A percentile compares a stretch with the other conserved stretches of the same genome.
phyloP scores from a whole-genome alignment of 345 rosid species.

The Gossypium raimondii region DNA sequence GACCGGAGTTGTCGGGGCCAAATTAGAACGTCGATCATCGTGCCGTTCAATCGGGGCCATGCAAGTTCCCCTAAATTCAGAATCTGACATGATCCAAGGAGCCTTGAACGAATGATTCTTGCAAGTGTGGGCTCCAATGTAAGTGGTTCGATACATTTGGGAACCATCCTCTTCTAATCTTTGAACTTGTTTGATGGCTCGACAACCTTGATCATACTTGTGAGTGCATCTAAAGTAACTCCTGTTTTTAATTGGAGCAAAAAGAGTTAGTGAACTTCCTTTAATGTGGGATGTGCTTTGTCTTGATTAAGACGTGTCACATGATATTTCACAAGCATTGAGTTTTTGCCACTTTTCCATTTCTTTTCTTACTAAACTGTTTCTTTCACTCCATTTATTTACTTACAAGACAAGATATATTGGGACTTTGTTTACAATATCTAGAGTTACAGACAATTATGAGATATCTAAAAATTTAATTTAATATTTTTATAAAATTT shows the following conservation, averaged over 20 bases:
- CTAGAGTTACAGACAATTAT: neutral
- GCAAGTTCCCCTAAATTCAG: slow-evolving; percentile 8
- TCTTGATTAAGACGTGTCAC: neutral
- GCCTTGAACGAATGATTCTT: slow-evolving; percentile 10
- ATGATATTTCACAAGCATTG: neutral
- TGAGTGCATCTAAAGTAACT: slow-evolving; percentile 81
- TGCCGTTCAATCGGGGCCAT: neutral
- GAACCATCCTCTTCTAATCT: slow-evolving; percentile 45
- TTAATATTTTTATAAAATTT: no score
- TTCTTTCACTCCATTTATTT: neutral
- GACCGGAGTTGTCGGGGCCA: neutral
- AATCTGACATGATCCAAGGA: slow-evolving; percentile 16
- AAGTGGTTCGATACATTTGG: slow-evolving; percentile 40
- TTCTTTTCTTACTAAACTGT: neutral
- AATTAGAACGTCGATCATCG: neutral
- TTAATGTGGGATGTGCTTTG: neutral
- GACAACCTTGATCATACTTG: slow-evolving; percentile 65
- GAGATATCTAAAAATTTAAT: no score
- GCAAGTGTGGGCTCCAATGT: slow-evolving; percentile 68
- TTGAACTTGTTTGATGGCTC: slow-evolving; percentile 80
- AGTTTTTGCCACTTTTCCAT: neutral
- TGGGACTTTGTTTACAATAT: no score
- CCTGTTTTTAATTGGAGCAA: slow-evolving; percentile 35
- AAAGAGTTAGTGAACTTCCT: neutral
- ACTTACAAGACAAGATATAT: neutral